These are phyloP conservation scores for Paraphoma sp. DNA, from an alignment of 2,329 filamentous ascomycete genomes.

Conservation along the genomic window DNA sequence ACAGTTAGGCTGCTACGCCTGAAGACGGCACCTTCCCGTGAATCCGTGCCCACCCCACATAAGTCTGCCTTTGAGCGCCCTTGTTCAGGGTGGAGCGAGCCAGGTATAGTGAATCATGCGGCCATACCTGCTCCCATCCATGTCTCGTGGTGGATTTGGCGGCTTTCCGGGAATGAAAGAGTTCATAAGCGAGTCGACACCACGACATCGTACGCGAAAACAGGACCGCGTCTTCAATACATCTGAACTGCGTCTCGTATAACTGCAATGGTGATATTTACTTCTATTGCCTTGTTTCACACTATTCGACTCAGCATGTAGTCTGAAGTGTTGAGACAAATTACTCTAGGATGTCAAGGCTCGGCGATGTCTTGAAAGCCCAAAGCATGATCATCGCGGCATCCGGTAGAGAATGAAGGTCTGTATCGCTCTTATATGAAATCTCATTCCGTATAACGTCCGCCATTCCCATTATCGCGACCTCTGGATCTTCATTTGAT, in stretches of 20 bases:
- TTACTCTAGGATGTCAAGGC: constrained; percentile 9
- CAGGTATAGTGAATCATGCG: too few species aligned
- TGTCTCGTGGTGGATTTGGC: too few species aligned
- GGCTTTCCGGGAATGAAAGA: too few species aligned
- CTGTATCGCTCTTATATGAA: constrained; percentile 17
- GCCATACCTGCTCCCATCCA: too few species aligned
- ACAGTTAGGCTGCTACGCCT: neutral
- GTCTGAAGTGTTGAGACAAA: neutral
- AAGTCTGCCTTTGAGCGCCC: too few species aligned
- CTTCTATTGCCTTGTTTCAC: neutral
- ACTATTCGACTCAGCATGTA: neutral
- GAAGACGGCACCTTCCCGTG: neutral
- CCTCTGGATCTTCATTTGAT: constrained; percentile 8
- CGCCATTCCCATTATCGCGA: constrained; percentile 17
- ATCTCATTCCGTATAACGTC: constrained; percentile 26
- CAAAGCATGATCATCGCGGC: constrained; percentile 21
- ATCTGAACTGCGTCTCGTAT: too few species aligned
- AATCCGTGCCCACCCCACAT: too few species aligned
- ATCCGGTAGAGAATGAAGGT: constrained; percentile 23
- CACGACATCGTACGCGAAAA: too few species aligned
- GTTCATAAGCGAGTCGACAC: too few species aligned
- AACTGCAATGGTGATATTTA: neutral
- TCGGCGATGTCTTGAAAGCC: constrained; percentile 20
- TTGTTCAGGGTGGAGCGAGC: too few species aligned
- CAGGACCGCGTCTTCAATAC: too few species aligned